phyloP scores from a whole-genome alignment of 2,329 filamentous ascomycete species.

The Alternaria conjuncta region DNA sequence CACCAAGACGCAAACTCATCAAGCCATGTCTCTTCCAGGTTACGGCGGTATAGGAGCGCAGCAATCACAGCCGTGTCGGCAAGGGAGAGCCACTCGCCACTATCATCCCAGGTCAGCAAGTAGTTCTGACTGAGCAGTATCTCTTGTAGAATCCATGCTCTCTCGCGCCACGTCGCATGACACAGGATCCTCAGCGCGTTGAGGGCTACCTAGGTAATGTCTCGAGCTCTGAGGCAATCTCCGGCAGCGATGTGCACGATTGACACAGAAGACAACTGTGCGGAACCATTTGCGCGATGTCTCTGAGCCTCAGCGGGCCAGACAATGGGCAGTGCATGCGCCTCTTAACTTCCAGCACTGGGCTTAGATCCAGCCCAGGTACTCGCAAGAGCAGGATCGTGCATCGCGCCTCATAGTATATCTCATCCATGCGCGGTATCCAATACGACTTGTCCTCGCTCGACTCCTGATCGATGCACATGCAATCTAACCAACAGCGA shows the following conservation, averaged over 20 bases:
- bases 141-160: neutral
- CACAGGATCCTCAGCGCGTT: rapidly evolving
- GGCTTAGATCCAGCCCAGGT: neutral
- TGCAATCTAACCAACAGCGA: neutral
- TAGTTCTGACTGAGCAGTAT: neutral
- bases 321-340: neutral
- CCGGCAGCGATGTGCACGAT: neutral
- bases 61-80: neutral
- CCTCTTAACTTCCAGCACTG: neutral
- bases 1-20: neutral
- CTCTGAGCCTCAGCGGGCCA: neutral
- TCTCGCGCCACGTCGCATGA: neutral
- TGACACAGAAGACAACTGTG: neutral
- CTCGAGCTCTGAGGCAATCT: neutral
- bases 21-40: neutral
- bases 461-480: neutral
- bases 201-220: too few relatives aligned
- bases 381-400: neutral
- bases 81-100: neutral
- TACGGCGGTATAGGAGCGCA: neutral
- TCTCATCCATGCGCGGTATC: neutral
- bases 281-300: neutral
- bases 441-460: neutral
- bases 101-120: neutral
- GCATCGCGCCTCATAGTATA: neutral